These are phyloP conservation scores for Rhododendron mucronatum DNA, from an alignment of 148 eudicot species.

Conservation along the genomic window DNA sequence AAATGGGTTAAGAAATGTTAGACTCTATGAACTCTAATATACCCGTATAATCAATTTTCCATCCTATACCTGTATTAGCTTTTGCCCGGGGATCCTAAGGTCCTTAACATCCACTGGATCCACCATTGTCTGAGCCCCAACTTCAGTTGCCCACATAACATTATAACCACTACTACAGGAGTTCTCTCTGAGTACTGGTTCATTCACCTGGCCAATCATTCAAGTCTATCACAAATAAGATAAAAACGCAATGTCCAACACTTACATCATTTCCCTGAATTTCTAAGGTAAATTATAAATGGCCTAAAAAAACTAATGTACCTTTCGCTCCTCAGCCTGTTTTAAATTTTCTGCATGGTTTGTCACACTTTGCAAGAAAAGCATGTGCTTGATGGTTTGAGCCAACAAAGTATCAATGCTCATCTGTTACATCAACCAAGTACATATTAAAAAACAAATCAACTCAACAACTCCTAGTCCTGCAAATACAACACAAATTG, in stretches of 20 bases:
- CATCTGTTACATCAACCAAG: constrained; percentile 42
- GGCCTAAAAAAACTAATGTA: neutral
- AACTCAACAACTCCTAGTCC: neutral
- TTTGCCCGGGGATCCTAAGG: constrained; percentile 66
- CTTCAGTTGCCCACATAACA: constrained; percentile 69
- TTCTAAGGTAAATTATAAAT: neutral
- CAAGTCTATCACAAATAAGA: neutral
- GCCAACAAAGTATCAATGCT: constrained; percentile 71
- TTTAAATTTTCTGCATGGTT: constrained; percentile 58
- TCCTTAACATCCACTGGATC: constrained; percentile 79
- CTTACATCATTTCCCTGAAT: neutral
- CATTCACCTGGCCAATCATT: constrained; percentile 25
- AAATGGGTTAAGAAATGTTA: neutral
- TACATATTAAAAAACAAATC: constrained; percentile 1
- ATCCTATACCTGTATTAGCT: constrained; percentile 70
- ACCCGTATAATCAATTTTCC: neutral
- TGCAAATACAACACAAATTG: neutral
- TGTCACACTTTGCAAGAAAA: constrained; percentile 61
- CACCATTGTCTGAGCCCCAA: constrained; percentile 43
- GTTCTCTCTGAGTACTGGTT: constrained; percentile 10
- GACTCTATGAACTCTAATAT: neutral
- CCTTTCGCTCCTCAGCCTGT: constrained; percentile 53
- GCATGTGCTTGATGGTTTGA: constrained; percentile 69
- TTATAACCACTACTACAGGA: constrained; percentile 28
- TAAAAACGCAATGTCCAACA: neutral